Evolutionary conservation across 805 yeast species (phyloP).

Genomic region (Kazachstania psychrophila): DNA sequence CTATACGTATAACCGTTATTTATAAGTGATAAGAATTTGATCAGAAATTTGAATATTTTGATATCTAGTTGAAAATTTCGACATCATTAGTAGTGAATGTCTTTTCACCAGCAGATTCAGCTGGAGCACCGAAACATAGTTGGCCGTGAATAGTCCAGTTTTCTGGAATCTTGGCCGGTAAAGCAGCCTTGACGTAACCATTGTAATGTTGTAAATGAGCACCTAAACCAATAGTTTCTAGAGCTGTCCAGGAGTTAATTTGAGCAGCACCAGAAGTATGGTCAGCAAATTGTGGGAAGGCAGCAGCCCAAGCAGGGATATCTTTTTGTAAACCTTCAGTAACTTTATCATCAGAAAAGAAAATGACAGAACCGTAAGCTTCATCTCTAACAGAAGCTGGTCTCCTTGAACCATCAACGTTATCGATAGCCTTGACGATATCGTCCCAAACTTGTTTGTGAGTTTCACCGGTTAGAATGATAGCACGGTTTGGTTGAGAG

Average conservation of each 20-base stretch:
- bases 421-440: conserved; percentile 32
- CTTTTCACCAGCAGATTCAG: conserved; percentile 33
- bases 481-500: conserved; percentile 42
- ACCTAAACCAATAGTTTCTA: conserved; percentile 38
- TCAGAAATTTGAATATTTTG: background rate
- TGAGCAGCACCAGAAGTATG: conserved; percentile 43
- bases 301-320: conserved; percentile 36
- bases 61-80: conserved; percentile 5
- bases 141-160: conserved; percentile 41
- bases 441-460: conserved; percentile 40
- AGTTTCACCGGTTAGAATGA: conserved; percentile 37
- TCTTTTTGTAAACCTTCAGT: conserved; percentile 35
- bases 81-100: conserved; percentile 30
- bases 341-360: conserved; percentile 38
- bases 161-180: conserved; percentile 34
- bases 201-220: conserved; percentile 47
- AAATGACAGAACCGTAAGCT: conserved; percentile 42
- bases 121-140: conserved; percentile 43
- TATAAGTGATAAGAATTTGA: background rate
- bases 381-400: conserved; percentile 36
- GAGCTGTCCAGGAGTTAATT: conserved; percentile 41
- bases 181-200: conserved; percentile 34
- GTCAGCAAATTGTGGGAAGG: conserved; percentile 41
- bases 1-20: too few relatives aligned
- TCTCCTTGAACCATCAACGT: conserved; percentile 34